Evolutionary conservation across 805 yeast species (phyloP).

Genomic region (Saccharomycopsis microspora): DNA sequence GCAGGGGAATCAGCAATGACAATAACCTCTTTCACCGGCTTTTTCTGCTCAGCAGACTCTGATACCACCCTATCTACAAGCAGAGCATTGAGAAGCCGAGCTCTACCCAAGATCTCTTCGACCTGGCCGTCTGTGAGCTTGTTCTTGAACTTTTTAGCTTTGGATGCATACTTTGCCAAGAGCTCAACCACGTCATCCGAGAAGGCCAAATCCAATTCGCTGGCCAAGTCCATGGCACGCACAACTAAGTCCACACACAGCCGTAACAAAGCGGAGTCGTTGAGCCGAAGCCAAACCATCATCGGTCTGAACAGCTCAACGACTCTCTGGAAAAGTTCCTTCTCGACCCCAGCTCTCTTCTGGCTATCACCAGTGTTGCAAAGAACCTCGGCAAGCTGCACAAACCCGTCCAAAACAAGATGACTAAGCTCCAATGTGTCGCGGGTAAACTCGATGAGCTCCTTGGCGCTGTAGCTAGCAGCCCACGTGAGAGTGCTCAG

Average conservation of each 20-base stretch:
- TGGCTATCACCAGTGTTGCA: conserved; percentile 20
- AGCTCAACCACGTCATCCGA: conserved; percentile 41
- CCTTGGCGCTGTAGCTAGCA: conserved; percentile 35
- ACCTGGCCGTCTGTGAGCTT: conserved; percentile 60
- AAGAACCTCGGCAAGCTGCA: conserved; percentile 31
- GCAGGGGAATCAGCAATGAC: conserved; percentile 20
- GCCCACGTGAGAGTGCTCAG: conserved; percentile 72
- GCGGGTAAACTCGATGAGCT: conserved; percentile 71
- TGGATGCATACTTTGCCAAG: conserved; percentile 53
- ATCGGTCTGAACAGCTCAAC: conserved; percentile 55
- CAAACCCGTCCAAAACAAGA: conserved; percentile 51
- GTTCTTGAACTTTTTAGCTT: conserved; percentile 57
- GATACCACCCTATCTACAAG: conserved; percentile 42
- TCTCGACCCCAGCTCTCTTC: conserved; percentile 17
- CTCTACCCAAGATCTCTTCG: conserved; percentile 48
- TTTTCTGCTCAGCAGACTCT: conserved; percentile 29
- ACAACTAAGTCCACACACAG: conserved; percentile 66
- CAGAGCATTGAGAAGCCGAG: conserved; percentile 39
- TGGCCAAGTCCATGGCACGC: conserved; percentile 53
- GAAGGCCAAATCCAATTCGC: conserved; percentile 37
- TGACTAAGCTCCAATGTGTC: conserved; percentile 76
- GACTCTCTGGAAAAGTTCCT: conserved; percentile 37
- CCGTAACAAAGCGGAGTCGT: conserved; percentile 61
- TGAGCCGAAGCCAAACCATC: conserved; percentile 72
- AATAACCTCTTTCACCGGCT: conserved; percentile 11